Conservation (phyloP, 768 basidiomycete species). For the Crucibulum laeve region DNA sequence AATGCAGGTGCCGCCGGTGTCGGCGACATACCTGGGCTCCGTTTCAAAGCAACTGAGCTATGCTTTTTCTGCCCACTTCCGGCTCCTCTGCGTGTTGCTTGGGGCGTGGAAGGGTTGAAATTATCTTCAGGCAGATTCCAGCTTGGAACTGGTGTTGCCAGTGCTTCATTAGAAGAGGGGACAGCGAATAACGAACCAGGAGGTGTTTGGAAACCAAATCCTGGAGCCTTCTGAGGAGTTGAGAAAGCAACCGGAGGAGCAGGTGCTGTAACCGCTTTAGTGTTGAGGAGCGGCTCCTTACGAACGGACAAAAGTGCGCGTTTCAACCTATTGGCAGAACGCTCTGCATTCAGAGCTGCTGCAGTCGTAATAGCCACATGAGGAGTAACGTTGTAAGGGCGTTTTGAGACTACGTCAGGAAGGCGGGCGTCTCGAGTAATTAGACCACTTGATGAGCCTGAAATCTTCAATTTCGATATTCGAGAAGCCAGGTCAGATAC, state of each 20-base stretch:
- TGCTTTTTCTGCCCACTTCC: slow-evolving; percentile 32
- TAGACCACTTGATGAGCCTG: slow-evolving; percentile 12
- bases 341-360: slow-evolving; percentile 78
- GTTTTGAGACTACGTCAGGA: slow-evolving; percentile 30
- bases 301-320: slow-evolving; percentile 57
- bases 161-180: slow-evolving; percentile 5
- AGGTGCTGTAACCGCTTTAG: slow-evolving; percentile 35
- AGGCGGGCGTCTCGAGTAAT: slow-evolving; percentile 36
- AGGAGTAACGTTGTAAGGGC: slow-evolving; percentile 47
- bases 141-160: slow-evolving; percentile 14
- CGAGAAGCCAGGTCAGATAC: slow-evolving; percentile 49
- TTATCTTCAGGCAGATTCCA: slow-evolving; percentile 35
- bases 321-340: slow-evolving; percentile 68
- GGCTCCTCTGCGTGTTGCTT: slow-evolving; percentile 27
- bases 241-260: slow-evolving; percentile 30
- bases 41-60: slow-evolving; percentile 33
- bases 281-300: slow-evolving; percentile 65
- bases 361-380: slow-evolving; percentile 72
- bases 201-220: slow-evolving; percentile 17
- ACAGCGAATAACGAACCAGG: slow-evolving; percentile 20
- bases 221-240: slow-evolving; percentile 26
- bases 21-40: slow-evolving; percentile 19
- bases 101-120: slow-evolving; percentile 31
- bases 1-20: slow-evolving; percentile 33
- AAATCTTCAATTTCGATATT: slow-evolving; percentile 45